These are phyloP conservation scores for Trichoderma asperellum DNA, from an alignment of 2,329 filamentous ascomycete species.

Conservation along the genomic window DNA sequence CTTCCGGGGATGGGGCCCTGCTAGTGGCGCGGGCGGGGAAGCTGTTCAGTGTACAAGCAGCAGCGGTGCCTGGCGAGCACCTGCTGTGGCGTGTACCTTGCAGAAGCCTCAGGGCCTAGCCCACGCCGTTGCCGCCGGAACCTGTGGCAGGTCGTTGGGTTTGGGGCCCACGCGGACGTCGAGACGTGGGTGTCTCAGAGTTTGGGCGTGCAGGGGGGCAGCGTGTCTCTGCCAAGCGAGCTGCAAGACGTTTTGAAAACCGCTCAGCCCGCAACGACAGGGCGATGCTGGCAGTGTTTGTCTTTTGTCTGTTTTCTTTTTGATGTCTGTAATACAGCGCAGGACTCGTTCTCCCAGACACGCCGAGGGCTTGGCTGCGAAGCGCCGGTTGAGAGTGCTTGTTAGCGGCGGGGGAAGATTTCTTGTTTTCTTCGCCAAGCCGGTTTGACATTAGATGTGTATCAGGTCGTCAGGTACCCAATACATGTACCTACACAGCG, in stretches of 20 bases:
- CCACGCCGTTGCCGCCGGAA: background rate
- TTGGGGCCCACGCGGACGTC: background rate
- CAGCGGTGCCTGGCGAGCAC: background rate
- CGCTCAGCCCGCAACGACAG: background rate
- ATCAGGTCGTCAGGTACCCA: background rate
- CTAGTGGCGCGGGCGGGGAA: background rate
- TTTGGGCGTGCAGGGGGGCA: conserved; percentile 14
- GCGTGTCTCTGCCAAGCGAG: conserved; percentile 18
- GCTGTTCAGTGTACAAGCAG: background rate
- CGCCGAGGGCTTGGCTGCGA: conserved; percentile 12
- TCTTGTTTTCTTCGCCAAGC: background rate
- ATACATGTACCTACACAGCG: too few relatives aligned
- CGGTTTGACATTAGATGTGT: background rate
- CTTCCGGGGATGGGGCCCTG: background rate
- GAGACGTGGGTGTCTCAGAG: conserved; percentile 20
- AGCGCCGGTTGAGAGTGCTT: background rate
- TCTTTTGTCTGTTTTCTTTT: background rate
- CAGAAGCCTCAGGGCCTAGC: background rate
- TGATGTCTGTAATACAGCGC: background rate
- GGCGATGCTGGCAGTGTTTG: background rate
- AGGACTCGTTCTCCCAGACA: background rate
- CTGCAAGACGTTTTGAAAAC: conserved; percentile 22
- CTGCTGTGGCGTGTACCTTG: background rate
- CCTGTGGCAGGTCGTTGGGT: conserved; percentile 1
- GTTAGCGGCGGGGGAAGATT: background rate